A percentile compares a stretch with the other conserved stretches of the same genome.
Conservation (phyloP, 257 asterid species). For the Capsicum rhomboideum region DNA sequence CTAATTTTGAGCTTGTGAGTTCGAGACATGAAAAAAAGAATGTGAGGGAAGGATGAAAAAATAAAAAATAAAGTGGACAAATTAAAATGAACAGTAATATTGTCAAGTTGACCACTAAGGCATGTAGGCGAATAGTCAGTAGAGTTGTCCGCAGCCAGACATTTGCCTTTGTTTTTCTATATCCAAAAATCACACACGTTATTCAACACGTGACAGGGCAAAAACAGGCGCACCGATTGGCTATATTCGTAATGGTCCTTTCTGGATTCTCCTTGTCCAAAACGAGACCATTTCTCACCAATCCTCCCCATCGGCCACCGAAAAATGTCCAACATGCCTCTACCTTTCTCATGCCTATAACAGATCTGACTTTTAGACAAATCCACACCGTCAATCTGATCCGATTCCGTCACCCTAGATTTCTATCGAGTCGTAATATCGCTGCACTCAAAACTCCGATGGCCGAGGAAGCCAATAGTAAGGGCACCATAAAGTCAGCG, state of each 20-base stretch:
- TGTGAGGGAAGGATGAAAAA: no score
- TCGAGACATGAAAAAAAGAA: no score
- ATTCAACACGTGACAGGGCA: background rate
- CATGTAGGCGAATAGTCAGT: background rate
- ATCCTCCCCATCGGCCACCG: background rate
- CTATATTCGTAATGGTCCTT: background rate
- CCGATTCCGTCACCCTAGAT: constrained; percentile 12
- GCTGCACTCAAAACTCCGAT: constrained; percentile 14
- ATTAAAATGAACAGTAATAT: no score
- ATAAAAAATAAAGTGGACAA: no score
- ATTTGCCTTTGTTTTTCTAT: background rate
- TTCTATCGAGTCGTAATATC: constrained; percentile 1
- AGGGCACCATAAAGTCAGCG: constrained; percentile 1
- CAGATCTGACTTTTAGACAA: constrained; percentile 26
- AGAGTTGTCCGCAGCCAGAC: background rate
- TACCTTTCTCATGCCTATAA: constrained; percentile 20
- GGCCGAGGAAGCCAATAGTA: constrained; percentile 31
- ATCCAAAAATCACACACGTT: background rate
- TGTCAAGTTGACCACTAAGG: background rate
- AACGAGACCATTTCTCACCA: background rate
- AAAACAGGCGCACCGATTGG: background rate
- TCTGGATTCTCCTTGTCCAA: background rate
- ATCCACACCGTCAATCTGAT: constrained; percentile 5
- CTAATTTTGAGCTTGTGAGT: no score
- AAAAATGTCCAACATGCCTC: constrained; percentile 12